Percentiles rank a stretch among this genome's conserved stretches.
Conservation (phyloP, 805 yeast genomes). For the Wickerhamiella sergipiensis region DNA sequence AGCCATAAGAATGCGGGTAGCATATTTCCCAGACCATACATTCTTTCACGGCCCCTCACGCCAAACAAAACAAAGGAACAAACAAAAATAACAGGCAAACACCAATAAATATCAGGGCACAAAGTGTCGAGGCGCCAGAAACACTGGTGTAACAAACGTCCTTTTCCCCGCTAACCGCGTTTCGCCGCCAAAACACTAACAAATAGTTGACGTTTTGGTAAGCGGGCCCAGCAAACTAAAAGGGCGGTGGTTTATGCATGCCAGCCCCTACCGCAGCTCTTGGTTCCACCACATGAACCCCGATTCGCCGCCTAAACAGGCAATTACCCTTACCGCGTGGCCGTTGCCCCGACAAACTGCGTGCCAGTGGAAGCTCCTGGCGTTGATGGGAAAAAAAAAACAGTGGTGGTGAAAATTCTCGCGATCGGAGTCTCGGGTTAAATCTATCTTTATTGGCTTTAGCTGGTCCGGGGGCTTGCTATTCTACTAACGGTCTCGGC, state of each 20-base stretch:
- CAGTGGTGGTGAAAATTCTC: not conserved
- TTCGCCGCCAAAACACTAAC: not conserved
- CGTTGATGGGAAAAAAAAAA: not conserved
- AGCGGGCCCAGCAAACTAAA: not conserved
- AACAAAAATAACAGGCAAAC: not conserved
- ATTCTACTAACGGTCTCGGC: no score
- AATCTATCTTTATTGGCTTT: no score
- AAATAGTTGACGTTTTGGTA: not conserved
- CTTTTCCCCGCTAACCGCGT: not conserved
- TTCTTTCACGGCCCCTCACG: no score
- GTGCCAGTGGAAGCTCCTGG: not conserved
- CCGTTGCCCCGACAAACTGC: not conserved
- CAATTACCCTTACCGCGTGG: not conserved
- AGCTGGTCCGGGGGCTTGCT: no score
- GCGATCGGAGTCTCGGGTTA: not conserved
- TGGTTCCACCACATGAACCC: not conserved
- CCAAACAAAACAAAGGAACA: no score
- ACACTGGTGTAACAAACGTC: not conserved
- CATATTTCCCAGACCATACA: not conserved
- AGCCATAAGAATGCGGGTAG: not conserved
- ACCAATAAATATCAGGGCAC: not conserved
- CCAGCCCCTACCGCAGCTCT: not conserved
- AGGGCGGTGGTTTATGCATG: not conserved
- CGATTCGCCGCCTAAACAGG: not conserved
- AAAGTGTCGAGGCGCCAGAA: not conserved